Conservation (phyloP, 176 grass and related monocot species). For the Musa troglodytarum region DNA sequence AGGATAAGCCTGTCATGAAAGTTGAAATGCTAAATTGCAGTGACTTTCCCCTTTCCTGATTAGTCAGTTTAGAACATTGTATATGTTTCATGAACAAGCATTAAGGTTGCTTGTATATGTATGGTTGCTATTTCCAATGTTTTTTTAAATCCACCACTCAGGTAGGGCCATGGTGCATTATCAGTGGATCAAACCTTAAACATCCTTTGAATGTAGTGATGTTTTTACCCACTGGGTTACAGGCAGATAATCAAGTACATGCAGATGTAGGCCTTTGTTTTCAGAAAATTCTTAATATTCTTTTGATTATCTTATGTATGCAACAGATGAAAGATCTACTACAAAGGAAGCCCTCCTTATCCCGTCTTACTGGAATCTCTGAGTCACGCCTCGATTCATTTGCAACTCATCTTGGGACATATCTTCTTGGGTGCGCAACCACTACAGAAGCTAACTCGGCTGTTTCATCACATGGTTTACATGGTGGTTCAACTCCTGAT, state of each 20-base stretch:
- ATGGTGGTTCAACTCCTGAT: constrained; percentile 18
- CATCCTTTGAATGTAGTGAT: not conserved
- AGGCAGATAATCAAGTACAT: not conserved
- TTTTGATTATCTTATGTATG: not conserved
- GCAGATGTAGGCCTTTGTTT: constrained; percentile 2
- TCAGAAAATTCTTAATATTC: not conserved
- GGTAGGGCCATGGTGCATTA: not conserved
- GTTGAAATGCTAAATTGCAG: not conserved
- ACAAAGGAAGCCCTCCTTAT: constrained; percentile 52
- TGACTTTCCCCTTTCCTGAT: not conserved
- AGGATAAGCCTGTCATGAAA: not conserved
- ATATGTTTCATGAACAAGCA: not conserved
- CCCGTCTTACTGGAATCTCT: constrained; percentile 80
- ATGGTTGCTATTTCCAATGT: too few relatives aligned
- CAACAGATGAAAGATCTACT: constrained; percentile 84
- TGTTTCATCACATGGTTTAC: constrained; percentile 22
- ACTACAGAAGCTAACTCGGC: constrained; percentile 44
- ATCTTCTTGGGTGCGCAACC: constrained; percentile 51
- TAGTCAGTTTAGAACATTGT: too few relatives aligned
- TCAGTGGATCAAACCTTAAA: too few relatives aligned
- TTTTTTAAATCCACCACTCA: too few relatives aligned
- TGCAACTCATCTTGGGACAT: constrained; percentile 60
- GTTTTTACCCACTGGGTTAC: not conserved
- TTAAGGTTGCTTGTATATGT: not conserved
- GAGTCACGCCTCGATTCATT: constrained; percentile 61